Base-by-base conservation (phyloP, 148 eudicot genomes). In the Oxyria digyna region DNA sequence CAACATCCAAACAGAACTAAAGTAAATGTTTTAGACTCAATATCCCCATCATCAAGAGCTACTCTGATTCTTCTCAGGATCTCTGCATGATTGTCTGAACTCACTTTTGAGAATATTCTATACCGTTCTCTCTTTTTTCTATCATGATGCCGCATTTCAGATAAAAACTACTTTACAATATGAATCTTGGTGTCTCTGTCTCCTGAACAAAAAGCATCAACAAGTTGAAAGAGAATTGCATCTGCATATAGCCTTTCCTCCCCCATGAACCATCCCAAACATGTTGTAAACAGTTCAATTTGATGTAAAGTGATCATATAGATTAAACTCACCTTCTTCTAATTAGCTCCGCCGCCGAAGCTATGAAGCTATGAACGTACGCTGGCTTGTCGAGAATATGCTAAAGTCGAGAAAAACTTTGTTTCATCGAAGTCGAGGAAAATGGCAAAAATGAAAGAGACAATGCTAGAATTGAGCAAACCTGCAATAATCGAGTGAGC, bases 181-280 rank as follows among this genome's bases (percentile, higher is more conserved):
- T 76, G 72, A 46, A 69, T 81, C 78, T 81, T 87, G 37, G 70
- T 78, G 32, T 76, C 67, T 43, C 69, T 78, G 72, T 93, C 86
- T 21, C 96, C 87, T 1, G 79, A 78, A 35, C 81, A 57, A 82
- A 93, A 93, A 32, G 96, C 85, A 75, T 82, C 89, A 0, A 78
- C 87, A 80, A 93, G 86, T 72, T 92, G 86, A 24, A 93, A 82
- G 37, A 93, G 81, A 55, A 90, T 93, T 15, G 92, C 67, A 75
- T 90, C 93, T 45, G 81, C 86, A 71, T 83, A 90, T 29, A 93
- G 76, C 76, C 78, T 82, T 78, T 93, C 98, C 74, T 93, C 98
- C n/a, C 15, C 90, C 95, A 0, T 84, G 89, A 70, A 82, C 81
- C 72, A 93, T 77, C 29, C 82, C 79, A 74, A 81, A 85, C 67